A percentile compares a stretch with the other conserved stretches of the same genome.
Evolutionary conservation across 345 rosid species (phyloP).

Genomic region (Camelina sativa): DNA sequence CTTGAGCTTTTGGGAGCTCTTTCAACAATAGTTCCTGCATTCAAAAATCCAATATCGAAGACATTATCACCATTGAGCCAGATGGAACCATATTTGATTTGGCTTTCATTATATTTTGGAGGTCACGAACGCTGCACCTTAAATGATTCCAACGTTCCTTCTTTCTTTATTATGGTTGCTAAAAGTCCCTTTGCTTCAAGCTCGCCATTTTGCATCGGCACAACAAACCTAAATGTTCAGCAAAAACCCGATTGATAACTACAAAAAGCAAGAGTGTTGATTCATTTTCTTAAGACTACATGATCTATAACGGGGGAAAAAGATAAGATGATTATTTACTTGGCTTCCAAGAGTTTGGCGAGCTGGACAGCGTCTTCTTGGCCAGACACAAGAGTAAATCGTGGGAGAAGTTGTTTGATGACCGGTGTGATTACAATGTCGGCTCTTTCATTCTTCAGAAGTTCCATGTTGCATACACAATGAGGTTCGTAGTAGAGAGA

Average conservation of each 20-base stretch:
- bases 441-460: conserved; percentile 66
- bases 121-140: conserved; percentile 54
- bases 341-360: conserved; percentile 77
- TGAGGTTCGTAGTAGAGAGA: conserved; percentile 92
- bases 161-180: conserved; percentile 56
- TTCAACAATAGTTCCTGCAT: conserved; percentile 67
- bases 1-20: conserved; percentile 69
- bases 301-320: not conserved
- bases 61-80: conserved; percentile 1
- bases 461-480: conserved; percentile 66
- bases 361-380: conserved; percentile 95
- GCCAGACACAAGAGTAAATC: conserved; percentile 84
- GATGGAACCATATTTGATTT: not conserved
- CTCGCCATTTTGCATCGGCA: conserved; percentile 92
- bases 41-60: conserved; percentile 3
- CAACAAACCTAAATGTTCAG: conserved; percentile 61
- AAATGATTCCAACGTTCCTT: conserved; percentile 85
- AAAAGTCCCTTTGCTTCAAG: conserved; percentile 81
- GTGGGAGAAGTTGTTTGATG: conserved; percentile 91
- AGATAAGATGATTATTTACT: conserved; percentile 48
- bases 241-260: not conserved
- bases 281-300: conserved; percentile 11
- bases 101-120: not conserved
- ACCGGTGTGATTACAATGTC: conserved; percentile 90
- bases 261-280: conserved; percentile 17